These are phyloP conservation scores for Verticillium nubilum DNA, from an alignment of 2,329 filamentous ascomycete species.

Conservation along the genomic window DNA sequence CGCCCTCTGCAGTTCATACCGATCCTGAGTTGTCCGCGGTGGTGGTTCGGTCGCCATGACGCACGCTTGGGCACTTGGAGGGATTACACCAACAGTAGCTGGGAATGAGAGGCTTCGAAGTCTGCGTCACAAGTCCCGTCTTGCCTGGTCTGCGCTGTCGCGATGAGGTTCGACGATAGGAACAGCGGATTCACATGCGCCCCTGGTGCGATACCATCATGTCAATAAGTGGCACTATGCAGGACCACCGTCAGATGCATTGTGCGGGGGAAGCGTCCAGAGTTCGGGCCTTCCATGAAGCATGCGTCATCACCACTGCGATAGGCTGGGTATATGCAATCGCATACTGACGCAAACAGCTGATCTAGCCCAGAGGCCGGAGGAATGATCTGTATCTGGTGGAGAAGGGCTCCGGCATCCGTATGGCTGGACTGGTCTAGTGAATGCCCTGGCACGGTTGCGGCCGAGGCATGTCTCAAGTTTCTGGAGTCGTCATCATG, in stretches of 20 bases:
- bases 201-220: too few species aligned
- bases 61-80: too few species aligned
- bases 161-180: too few species aligned
- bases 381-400: not conserved
- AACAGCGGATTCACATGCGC: too few species aligned
- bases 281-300: not conserved
- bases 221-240: not conserved
- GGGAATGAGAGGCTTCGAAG: too few species aligned
- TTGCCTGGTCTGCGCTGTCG: too few species aligned
- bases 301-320: not conserved
- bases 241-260: too few species aligned
- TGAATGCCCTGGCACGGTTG: not conserved
- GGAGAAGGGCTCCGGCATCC: not conserved
- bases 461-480: not conserved
- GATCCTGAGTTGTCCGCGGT: not conserved
- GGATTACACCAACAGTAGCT: too few species aligned
- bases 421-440: not conserved
- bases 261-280: too few species aligned
- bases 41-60: not conserved
- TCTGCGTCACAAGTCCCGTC: too few species aligned
- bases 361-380: too few species aligned
- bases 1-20: not conserved
- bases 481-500: not conserved
- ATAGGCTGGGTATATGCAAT: not conserved
- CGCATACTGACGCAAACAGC: not conserved